These are phyloP conservation scores for Claviceps arundinis DNA, from an alignment of 2,329 filamentous ascomycete species.

Conservation along the genomic window DNA sequence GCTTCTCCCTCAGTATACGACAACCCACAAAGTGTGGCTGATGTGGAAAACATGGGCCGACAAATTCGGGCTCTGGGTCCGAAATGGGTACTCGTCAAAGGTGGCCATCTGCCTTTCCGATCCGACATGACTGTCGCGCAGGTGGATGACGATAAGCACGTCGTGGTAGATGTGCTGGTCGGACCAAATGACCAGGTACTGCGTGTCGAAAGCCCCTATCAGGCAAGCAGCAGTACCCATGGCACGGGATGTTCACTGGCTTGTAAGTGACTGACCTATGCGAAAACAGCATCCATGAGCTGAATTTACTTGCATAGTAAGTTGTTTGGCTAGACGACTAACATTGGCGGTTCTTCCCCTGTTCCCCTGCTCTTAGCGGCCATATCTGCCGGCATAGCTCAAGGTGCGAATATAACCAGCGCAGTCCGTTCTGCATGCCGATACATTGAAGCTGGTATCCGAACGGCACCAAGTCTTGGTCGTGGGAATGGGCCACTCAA, in stretches of 20 bases:
- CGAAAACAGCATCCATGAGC: background rate
- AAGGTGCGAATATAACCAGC: conserved; percentile 38
- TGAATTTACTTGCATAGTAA: background rate
- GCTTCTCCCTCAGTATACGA: conserved; percentile 13
- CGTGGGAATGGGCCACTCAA: conserved; percentile 60
- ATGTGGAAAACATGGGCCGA: conserved; percentile 56
- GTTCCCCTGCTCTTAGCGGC: conserved; percentile 35
- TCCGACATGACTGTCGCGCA: conserved; percentile 46
- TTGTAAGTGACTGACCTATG: conserved; percentile 38
- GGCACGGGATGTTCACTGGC: conserved; percentile 91
- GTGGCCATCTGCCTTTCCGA: conserved; percentile 74
- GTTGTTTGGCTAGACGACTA: background rate
- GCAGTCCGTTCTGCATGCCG: conserved; percentile 56
- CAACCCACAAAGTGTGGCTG: conserved; percentile 42
- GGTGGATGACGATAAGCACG: conserved; percentile 41
- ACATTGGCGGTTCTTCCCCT: background rate
- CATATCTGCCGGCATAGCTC: conserved; percentile 60
- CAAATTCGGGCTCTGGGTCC: conserved; percentile 56
- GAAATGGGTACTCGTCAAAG: conserved; percentile 74
- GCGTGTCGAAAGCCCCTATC: conserved; percentile 56
- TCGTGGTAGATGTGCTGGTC: conserved; percentile 67
- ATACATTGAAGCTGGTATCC: conserved; percentile 62
- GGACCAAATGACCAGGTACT: conserved; percentile 42
- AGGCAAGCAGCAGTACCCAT: conserved; percentile 70
- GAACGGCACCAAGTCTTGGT: conserved; percentile 47